phyloP scores from a whole-genome alignment of 495 filamentous ascomycete species.

The Tuber magnatum region DNA sequence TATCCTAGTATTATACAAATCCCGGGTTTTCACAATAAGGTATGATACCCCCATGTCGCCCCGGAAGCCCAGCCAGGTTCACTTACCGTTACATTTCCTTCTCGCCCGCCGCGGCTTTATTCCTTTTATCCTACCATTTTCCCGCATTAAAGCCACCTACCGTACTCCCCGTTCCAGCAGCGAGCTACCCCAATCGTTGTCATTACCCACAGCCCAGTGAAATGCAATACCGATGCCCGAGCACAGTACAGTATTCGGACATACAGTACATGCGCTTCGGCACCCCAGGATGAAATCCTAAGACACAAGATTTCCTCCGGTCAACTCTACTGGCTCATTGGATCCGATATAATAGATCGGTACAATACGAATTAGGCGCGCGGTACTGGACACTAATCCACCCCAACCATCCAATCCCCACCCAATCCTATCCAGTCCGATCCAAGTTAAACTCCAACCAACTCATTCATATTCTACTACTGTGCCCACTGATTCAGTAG shows the following conservation, averaged over 20 bases:
- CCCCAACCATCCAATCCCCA: neutral
- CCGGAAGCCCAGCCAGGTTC: neutral
- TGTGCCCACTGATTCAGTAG: neutral
- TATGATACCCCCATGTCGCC: neutral
- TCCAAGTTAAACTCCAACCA: neutral
- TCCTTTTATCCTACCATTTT: neutral
- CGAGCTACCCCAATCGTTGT: neutral
- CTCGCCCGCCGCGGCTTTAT: neutral
- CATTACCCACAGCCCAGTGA: neutral
- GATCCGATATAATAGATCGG: neutral
- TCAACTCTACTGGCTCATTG: neutral
- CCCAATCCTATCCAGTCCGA: neutral
- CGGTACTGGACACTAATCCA: neutral
- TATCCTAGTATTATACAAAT: neutral
- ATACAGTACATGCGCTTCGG: neutral
- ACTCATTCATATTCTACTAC: neutral
- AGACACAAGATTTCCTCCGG: neutral
- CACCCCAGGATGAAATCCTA: neutral
- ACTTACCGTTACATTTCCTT: neutral
- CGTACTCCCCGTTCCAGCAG: neutral
- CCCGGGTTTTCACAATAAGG: neutral
- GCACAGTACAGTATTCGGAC: neutral
- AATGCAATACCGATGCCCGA: neutral
- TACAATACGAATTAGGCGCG: conserved; percentile 2
- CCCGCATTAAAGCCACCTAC: neutral